Percentiles rank a stretch among this genome's conserved stretches.
These are phyloP conservation scores for Grammothele lineata DNA, from an alignment of 768 basidiomycete species.

Conservation along the genomic window DNA sequence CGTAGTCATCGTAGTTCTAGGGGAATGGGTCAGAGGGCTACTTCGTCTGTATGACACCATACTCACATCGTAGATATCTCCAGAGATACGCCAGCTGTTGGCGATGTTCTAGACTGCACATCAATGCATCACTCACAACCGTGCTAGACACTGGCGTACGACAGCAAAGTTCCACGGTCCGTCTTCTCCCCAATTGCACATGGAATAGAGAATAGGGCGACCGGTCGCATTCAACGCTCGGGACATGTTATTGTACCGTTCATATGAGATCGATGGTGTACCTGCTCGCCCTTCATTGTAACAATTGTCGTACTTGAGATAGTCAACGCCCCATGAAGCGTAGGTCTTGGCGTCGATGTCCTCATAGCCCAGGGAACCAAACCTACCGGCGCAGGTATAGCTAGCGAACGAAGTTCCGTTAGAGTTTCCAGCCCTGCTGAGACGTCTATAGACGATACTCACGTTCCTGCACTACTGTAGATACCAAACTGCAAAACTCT, in stretches of 20 bases:
- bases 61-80: constrained; percentile 28
- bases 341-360: constrained; percentile 38
- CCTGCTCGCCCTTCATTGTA: constrained; percentile 35
- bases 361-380: constrained; percentile 37
- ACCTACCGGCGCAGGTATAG: constrained; percentile 32
- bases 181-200: constrained; percentile 40
- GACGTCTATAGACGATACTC: constrained; percentile 7
- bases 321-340: constrained; percentile 35
- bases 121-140: too few species aligned
- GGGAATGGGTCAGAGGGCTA: neutral
- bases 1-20: constrained; percentile 30
- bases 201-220: constrained; percentile 34
- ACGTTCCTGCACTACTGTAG: constrained; percentile 33
- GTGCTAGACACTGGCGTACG: constrained; percentile 23
- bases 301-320: constrained; percentile 39
- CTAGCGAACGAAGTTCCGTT: constrained; percentile 10
- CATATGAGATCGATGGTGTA: constrained; percentile 30
- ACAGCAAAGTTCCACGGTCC: constrained; percentile 36
- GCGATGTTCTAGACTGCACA: constrained; percentile 26
- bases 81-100: constrained; percentile 29
- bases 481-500: constrained; percentile 33
- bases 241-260: constrained; percentile 34
- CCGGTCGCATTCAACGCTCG: constrained; percentile 35
- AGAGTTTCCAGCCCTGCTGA: constrained; percentile 28
- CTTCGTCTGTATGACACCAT: neutral